Evolutionary conservation across 2,329 filamentous ascomycete species (phyloP).

Genomic region (Aspergillus carbonarius): DNA sequence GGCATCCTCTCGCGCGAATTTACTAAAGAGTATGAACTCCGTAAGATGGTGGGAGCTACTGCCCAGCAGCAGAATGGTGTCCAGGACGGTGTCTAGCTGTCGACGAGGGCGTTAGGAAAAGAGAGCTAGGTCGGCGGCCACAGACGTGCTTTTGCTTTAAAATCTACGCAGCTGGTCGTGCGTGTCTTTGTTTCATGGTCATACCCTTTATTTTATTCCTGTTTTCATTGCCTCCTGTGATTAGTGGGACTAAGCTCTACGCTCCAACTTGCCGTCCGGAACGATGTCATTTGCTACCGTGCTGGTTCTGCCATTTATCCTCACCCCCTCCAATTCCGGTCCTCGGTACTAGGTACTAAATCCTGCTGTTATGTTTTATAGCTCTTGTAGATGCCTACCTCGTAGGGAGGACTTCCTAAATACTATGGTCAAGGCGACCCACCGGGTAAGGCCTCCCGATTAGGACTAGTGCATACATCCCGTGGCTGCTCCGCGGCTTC

Average conservation of each 20-base stretch:
- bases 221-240: constrained; percentile 9
- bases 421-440: neutral
- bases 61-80: constrained; percentile 46
- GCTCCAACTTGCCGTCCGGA: neutral
- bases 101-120: neutral
- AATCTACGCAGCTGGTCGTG: constrained; percentile 25
- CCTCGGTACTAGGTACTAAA: too few species aligned
- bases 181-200: constrained; percentile 12
- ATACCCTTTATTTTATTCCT: constrained; percentile 9
- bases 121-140: neutral
- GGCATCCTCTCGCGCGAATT: constrained; percentile 81
- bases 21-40: constrained; percentile 85
- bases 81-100: constrained; percentile 24
- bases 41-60: constrained; percentile 74
- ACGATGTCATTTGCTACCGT: neutral
- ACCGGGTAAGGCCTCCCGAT: neutral
- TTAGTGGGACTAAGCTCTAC: constrained; percentile 1
- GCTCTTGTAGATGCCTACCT: too few species aligned
- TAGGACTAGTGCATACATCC: neutral
- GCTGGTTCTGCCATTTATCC: neutral
- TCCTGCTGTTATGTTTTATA: too few species aligned
- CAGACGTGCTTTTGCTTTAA: constrained; percentile 5
- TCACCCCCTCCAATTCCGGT: neutral
- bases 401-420: too few species aligned
- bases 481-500: neutral